Conservation (phyloP, 768 basidiomycete genomes). For the Russula olivacea region DNA sequence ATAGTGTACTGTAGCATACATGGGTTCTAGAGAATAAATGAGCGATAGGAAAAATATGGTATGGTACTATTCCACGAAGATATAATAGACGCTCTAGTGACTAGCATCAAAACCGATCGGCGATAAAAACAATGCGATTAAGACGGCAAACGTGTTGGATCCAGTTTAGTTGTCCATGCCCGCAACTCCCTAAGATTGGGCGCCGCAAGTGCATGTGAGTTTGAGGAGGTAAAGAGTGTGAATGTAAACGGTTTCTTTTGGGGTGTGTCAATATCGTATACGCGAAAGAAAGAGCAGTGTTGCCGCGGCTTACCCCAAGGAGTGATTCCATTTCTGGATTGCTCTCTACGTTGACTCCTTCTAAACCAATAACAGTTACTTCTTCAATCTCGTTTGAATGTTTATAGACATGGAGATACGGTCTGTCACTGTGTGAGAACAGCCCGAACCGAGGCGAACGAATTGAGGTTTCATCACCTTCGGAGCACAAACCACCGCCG, state of each 20-base stretch:
- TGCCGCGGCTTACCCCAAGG: slow-evolving; percentile 47
- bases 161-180: slow-evolving; percentile 79
- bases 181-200: slow-evolving; percentile 75
- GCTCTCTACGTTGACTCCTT: slow-evolving; percentile 77
- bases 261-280: slow-evolving; percentile 1
- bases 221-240: slow-evolving; percentile 86
- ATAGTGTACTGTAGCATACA: slow-evolving; percentile 20
- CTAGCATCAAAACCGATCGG: slow-evolving; percentile 1
- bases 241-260: slow-evolving; percentile 77
- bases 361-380: slow-evolving; percentile 73
- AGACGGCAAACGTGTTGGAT: slow-evolving; percentile 55
- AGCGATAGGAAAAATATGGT: slow-evolving; percentile 22
- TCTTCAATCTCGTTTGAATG: slow-evolving; percentile 83
- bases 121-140: slow-evolving; percentile 13
- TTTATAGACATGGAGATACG: slow-evolving; percentile 85
- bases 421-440: slow-evolving; percentile 44
- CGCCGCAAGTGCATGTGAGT: slow-evolving; percentile 86
- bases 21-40: slow-evolving; percentile 25
- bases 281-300: neutral
- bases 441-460: neutral
- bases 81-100: slow-evolving; percentile 22
- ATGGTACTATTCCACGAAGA: slow-evolving; percentile 20
- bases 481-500: slow-evolving; percentile 82
- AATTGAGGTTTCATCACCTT: slow-evolving; percentile 43
- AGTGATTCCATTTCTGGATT: slow-evolving; percentile 85